Conservation (phyloP, 805 yeast genomes). For the Dipodascus geniculatus region DNA sequence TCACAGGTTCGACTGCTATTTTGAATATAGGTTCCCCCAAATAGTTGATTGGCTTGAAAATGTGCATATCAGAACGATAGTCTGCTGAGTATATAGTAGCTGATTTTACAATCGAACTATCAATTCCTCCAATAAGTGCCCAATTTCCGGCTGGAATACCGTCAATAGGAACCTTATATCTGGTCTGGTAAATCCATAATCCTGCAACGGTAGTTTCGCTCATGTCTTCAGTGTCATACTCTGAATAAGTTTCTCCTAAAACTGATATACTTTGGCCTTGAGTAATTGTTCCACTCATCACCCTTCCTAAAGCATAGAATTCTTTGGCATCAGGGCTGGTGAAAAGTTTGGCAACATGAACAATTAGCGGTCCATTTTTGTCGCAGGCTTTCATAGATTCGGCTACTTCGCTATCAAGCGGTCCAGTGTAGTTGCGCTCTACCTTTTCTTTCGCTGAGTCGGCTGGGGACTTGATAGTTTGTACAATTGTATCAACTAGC, state of each 20-base stretch:
- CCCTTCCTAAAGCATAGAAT: slow-evolving; percentile 48
- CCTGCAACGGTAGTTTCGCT: slow-evolving; percentile 25
- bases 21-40: slow-evolving; percentile 54
- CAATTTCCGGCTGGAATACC: slow-evolving; percentile 54
- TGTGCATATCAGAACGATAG: slow-evolving; percentile 19
- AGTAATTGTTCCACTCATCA: slow-evolving; percentile 47
- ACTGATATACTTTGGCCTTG: slow-evolving; percentile 39
- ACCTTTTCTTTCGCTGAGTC: slow-evolving; percentile 22
- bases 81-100: slow-evolving; percentile 38
- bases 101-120: slow-evolving; percentile 41
- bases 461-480: slow-evolving; percentile 30
- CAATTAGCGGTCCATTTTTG: slow-evolving; percentile 34
- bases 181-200: slow-evolving; percentile 47
- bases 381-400: slow-evolving; percentile 25
- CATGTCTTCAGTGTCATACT: slow-evolving; percentile 42
- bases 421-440: slow-evolving; percentile 21
- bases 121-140: slow-evolving; percentile 56
- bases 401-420: slow-evolving; percentile 17
- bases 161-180: slow-evolving; percentile 48
- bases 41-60: slow-evolving; percentile 34
- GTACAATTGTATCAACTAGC: slow-evolving; percentile 38
- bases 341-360: slow-evolving; percentile 46
- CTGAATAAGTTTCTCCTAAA: slow-evolving; percentile 40
- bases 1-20: slow-evolving; percentile 70
- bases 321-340: slow-evolving; percentile 41